These are phyloP conservation scores for Akanthomyces uredinophilus DNA, from an alignment of 2,329 filamentous ascomycete species.

Conservation along the genomic window DNA sequence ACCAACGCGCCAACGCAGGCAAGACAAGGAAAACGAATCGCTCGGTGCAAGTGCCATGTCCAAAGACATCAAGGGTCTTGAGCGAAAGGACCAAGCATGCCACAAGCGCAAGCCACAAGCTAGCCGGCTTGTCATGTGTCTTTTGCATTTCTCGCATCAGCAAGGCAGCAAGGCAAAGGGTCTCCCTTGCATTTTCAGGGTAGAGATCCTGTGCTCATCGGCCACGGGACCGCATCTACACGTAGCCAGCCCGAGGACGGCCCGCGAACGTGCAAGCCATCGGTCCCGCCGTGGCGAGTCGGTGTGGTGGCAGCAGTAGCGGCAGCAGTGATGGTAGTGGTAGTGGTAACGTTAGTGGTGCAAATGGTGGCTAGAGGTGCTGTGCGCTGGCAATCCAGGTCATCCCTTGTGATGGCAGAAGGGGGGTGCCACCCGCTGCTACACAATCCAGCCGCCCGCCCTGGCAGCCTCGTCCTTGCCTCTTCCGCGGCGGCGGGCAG, in stretches of 20 bases:
- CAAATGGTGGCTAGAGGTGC: neutral
- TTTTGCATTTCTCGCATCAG: neutral
- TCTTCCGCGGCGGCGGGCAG: neutral
- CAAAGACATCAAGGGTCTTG: neutral
- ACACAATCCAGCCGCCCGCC: neutral
- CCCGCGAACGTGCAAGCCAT: neutral
- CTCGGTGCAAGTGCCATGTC: neutral
- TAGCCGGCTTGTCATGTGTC: neutral
- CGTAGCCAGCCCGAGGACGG: neutral
- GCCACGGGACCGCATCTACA: neutral
- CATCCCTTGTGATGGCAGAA: constrained; percentile 7
- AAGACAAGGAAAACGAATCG: neutral
- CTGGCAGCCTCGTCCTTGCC: neutral
- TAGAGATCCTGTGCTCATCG: too few relatives aligned
- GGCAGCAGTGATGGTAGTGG: neutral
- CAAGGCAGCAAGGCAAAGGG: neutral
- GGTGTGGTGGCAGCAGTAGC: neutral
- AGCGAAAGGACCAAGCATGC: neutral
- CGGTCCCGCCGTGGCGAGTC: neutral
- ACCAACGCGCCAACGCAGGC: neutral
- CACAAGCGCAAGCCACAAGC: neutral
- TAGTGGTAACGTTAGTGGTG: too few relatives aligned
- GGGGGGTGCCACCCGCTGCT: neutral
- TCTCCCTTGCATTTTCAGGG: neutral
- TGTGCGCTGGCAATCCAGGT: constrained; percentile 10